Evolutionary conservation across 768 basidiomycete species (phyloP), one percentile per base, ranked within the genome.

Genomic region (Leccinum incarnatum): DNA sequence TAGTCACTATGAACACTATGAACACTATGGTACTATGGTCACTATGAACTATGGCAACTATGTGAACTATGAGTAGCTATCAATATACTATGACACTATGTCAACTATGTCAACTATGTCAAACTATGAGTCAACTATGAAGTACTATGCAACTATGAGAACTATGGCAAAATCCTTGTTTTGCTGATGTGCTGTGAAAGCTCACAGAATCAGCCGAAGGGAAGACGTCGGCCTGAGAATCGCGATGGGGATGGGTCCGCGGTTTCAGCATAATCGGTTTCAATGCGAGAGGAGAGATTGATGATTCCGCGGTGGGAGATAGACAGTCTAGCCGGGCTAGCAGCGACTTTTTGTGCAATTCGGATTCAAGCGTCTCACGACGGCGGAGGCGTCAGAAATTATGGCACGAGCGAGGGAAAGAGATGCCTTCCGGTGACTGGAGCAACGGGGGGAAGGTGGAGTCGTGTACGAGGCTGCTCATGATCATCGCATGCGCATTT

Each of bases 381-480:
- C 62, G 74, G 51, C 74, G 66, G 61, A 83, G 73, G 48, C 67
- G 61, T 51, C 63, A 71, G 55, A 76, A 59, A 50, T 64, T 65
- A 64, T 85, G 83, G 57, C 74, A 79, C n/a, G 86, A 87, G 30
- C 83, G 82, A 58, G 86, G 86, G 68, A 81, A 87, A 36, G 76
- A 73, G 46, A 60, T 34, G 53, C 67, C 55, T 55, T 69, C 70
- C 53, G 76, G 60, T 25, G 68, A 63, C 53, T 77, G 76, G 53
- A 79, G 67, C 64, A 87, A 78, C 17, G 87, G 87, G 6, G 84
- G 75, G 4, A 78, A 73, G 23, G 78, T 72, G 46, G 71, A 67
- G 21, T 66, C 60, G 50, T 73, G 74, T 23, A 70, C 60, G 51
- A 86, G 77, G 56, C 76, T 77, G 71, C 81, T 84, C 62, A 72